These are phyloP conservation scores for Xerocomus spinulosus DNA, from an alignment of 768 basidiomycete genomes.

Conservation along the genomic window DNA sequence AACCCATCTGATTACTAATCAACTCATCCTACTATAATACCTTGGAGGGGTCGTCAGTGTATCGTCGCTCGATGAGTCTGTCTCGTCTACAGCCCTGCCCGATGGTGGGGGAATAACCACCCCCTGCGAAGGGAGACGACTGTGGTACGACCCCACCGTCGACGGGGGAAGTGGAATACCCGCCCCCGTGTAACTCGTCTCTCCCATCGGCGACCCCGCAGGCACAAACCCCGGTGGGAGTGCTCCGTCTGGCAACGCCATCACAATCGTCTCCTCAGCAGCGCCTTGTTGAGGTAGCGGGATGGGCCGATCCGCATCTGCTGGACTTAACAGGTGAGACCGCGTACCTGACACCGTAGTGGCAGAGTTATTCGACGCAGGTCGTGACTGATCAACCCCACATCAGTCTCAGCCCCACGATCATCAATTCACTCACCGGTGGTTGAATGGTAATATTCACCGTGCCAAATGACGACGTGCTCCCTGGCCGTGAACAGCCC, in stretches of 20 bases:
- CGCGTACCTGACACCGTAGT: constrained; percentile 22
- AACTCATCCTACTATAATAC: constrained; percentile 12
- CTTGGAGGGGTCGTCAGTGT: constrained; percentile 33
- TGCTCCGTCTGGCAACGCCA: constrained; percentile 24
- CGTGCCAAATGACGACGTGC: constrained; percentile 29
- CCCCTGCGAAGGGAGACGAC: constrained; percentile 18
- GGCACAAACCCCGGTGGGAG: constrained; percentile 39
- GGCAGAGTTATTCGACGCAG: constrained; percentile 34
- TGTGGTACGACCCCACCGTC: constrained; percentile 21
- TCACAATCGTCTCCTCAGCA: constrained; percentile 15
- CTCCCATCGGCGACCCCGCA: constrained; percentile 15
- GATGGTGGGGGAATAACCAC: constrained; percentile 30
- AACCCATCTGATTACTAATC: constrained; percentile 15
- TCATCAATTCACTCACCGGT: constrained; percentile 21
- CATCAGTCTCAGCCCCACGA: constrained; percentile 2
- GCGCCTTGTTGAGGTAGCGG: constrained; percentile 24
- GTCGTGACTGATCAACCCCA: constrained; percentile 32
- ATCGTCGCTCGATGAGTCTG: constrained; percentile 34
- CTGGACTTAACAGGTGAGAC: constrained; percentile 34
- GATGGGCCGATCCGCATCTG: constrained; percentile 37
- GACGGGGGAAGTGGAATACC: constrained; percentile 32
- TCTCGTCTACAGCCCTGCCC: constrained; percentile 16
- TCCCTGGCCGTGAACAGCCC: constrained; percentile 24
- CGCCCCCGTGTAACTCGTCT: constrained; percentile 22
- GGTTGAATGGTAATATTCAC: constrained; percentile 32